Evolutionary conservation across 2,329 filamentous ascomycete species (phyloP), one percentile per base, ranked within the genome.

Genomic region (Akanthomyces lecanii): DNA sequence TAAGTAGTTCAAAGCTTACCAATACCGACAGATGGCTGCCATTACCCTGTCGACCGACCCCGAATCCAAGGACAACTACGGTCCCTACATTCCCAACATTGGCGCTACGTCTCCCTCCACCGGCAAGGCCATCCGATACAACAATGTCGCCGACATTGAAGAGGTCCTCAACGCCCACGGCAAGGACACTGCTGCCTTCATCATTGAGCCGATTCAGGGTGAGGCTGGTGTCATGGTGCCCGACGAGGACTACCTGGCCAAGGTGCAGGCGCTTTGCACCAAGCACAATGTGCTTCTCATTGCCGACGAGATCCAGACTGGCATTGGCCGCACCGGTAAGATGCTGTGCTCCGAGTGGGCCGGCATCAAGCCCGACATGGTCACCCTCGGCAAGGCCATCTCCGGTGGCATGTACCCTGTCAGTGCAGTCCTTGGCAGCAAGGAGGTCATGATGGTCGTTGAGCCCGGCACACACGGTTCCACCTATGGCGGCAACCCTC

Each of bases 361-460:
- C 63, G 90, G 89, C 69, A 92, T 99, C 81, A 96, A 94, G 81
- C 95, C 94, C 45, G 95, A 99, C 74, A 84, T 99, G 72, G 89
- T 99, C 28, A 89, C 96, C 54, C 87, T 99, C 40, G 95, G 95
- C 73, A 99, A 99, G 81, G 95, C 95, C 69, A 97, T 99, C 74
- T 97, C 92, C 40, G 95, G 95, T 67, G 95, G 95, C 76, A 95
- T 98, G 89, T 99, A 99, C 79, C 95, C 95, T n/a, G 95, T 99
- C 63, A 97, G 92, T 65, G 92, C 89, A 71, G 93, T 99, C 55
- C 83, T 99, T 59, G 89, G 90, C 66, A 88, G 88, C 71, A 92
- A 89, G 78, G 93, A 97, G 63, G 83, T 98, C 67, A 97, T 99
- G 93, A 85, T 97, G 68, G 95, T 94, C 11, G 83, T 99, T 67